Evolutionary conservation across 257 asterid genomes (phyloP).

Genomic region (Plantago ovata): DNA sequence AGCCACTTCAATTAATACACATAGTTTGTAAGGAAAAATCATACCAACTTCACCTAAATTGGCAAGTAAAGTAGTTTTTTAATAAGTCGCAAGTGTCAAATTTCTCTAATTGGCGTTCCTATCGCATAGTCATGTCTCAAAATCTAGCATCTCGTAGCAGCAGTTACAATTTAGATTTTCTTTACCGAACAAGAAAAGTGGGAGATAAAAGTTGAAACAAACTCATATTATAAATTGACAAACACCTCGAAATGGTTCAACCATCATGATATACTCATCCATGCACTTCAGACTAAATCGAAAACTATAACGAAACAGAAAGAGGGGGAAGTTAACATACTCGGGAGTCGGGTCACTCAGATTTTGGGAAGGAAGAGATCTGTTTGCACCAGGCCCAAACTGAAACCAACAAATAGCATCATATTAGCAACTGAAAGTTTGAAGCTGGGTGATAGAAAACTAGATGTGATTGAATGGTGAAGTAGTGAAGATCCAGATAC

Average conservation of each 20-base stretch:
- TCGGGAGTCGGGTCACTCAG: constrained; percentile 83
- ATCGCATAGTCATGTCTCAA: background rate
- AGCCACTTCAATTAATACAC: no score
- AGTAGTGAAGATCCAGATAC: background rate
- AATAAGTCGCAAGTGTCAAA: no score
- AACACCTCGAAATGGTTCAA: no score
- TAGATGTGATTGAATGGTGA: background rate
- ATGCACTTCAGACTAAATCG: no score
- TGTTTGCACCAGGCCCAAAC: constrained; percentile 68
- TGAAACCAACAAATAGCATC: constrained; percentile 34
- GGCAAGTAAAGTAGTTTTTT: no score
- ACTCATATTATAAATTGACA: no score
- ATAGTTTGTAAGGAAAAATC: no score
- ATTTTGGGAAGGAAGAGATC: constrained; percentile 69
- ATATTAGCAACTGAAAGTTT: constrained; percentile 4
- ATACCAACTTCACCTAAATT: no score
- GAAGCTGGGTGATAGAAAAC: background rate
- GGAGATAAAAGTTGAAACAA: no score
- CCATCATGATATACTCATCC: no score
- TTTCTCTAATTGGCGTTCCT: background rate
- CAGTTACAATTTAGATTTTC: background rate
- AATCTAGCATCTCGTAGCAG: background rate
- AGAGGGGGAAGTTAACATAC: constrained; percentile 38
- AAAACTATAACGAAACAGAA: background rate
- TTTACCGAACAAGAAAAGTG: no score